Evolutionary conservation across 2,329 filamentous ascomycete genomes (phyloP).

Genomic region (Hysterium pulicare): DNA sequence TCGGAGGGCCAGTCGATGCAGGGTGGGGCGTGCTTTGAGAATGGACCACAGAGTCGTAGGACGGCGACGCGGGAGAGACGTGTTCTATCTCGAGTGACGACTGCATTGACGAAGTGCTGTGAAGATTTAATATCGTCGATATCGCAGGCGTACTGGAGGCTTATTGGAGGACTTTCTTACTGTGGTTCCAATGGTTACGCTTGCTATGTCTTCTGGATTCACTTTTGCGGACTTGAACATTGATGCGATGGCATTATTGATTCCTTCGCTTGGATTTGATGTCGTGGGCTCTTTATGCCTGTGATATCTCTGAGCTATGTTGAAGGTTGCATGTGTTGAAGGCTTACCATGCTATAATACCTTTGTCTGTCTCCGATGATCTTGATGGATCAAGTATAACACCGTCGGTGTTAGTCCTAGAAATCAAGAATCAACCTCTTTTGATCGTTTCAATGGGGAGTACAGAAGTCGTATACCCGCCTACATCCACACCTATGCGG

Average conservation of each 20-base stretch:
- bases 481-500: conserved; percentile 45
- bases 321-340: neutral
- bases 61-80: conserved; percentile 53
- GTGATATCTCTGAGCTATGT: neutral
- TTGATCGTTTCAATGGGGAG: too few relatives aligned
- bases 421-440: too few relatives aligned
- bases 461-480: conserved; percentile 27
- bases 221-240: conserved; percentile 34
- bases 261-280: conserved; percentile 35
- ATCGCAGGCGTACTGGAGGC: neutral
- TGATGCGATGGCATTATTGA: conserved; percentile 31
- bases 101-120: conserved; percentile 48
- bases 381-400: conserved; percentile 33
- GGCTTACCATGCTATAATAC: conserved; percentile 33
- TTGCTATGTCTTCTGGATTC: conserved; percentile 33
- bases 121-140: neutral
- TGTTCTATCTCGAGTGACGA: conserved; percentile 49
- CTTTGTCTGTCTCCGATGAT: conserved; percentile 22
- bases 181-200: conserved; percentile 52
- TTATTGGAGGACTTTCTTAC: conserved; percentile 21
- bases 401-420: conserved; percentile 36
- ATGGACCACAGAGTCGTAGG: conserved; percentile 48
- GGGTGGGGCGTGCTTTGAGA: conserved; percentile 49
- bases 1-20: conserved; percentile 49
- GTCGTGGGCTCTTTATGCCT: conserved; percentile 41